Evolutionary conservation across 441 rosid species (phyloP).

Genomic region (Adansonia gregorii): DNA sequence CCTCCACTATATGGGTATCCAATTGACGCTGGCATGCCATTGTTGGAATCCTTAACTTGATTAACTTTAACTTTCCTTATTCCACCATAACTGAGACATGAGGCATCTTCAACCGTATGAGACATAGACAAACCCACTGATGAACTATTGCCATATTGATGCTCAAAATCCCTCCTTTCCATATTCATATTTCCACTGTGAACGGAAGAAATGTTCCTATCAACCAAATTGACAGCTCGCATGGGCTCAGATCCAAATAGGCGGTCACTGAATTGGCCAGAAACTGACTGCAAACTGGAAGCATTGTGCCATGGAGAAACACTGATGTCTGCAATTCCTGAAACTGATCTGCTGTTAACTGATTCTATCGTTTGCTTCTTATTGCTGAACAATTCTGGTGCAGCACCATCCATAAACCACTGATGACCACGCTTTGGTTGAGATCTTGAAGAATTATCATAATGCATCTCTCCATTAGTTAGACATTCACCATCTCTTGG

Average conservation of each 20-base stretch:
- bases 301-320: slow-evolving; percentile 40
- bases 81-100: slow-evolving; percentile 42
- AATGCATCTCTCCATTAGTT: slow-evolving; percentile 40
- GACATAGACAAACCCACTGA: slow-evolving; percentile 41
- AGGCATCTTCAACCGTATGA: slow-evolving; percentile 41
- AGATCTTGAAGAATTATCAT: slow-evolving; percentile 39
- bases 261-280: slow-evolving; percentile 42
- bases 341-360: slow-evolving; percentile 29
- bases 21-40: slow-evolving; percentile 32
- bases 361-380: slow-evolving; percentile 50
- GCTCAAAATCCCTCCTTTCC: slow-evolving; percentile 45
- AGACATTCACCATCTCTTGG: slow-evolving; percentile 38
- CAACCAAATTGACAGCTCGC: slow-evolving; percentile 38
- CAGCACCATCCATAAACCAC: slow-evolving; percentile 43
- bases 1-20: slow-evolving; percentile 36
- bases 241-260: slow-evolving; percentile 46
- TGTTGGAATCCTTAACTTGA: slow-evolving; percentile 40
- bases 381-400: slow-evolving; percentile 40
- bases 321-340: slow-evolving; percentile 32
- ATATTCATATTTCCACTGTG: slow-evolving; percentile 41
- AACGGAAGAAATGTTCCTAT: slow-evolving; percentile 41
- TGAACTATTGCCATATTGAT: slow-evolving; percentile 41
- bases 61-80: slow-evolving; percentile 46
- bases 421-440: slow-evolving; percentile 49
- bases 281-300: slow-evolving; percentile 37